Evolutionary conservation across 2,329 filamentous ascomycete genomes (phyloP).

Genomic region (Sporothrix variecibatus): DNA sequence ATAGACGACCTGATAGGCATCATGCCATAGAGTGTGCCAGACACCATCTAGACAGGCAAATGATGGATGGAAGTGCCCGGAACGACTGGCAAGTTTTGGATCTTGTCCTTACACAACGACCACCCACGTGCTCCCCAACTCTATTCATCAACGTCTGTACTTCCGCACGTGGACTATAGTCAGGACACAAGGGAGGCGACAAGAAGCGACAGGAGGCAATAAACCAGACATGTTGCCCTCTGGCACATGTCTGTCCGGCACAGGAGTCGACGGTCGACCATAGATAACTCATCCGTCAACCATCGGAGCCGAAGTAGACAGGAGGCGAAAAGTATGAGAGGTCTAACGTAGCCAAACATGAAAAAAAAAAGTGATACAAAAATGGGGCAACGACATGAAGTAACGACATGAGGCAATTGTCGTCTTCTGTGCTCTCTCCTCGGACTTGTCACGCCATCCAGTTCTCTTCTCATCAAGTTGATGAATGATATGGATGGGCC

Average conservation of each 20-base stretch:
- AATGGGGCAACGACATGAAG: background rate
- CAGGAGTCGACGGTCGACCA: too few relatives aligned
- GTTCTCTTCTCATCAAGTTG: background rate
- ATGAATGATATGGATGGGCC: background rate
- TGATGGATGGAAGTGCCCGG: background rate
- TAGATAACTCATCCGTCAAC: background rate
- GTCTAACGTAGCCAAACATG: background rate
- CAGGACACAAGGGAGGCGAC: background rate
- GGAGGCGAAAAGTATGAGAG: background rate
- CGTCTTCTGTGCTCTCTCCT: background rate
- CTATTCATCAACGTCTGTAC: background rate
- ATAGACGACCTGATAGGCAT: background rate
- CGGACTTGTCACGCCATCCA: background rate
- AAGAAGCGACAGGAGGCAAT: background rate
- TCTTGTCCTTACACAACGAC: background rate
- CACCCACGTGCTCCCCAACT: background rate
- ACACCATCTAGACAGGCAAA: background rate
- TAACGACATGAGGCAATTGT: background rate
- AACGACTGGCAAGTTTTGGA: background rate
- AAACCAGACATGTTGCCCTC: background rate
- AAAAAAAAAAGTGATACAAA: background rate
- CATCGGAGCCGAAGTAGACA: background rate
- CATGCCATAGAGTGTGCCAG: background rate
- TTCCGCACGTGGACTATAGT: background rate
- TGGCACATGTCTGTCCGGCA: slow-evolving; percentile 2